These are phyloP conservation scores for Beauveria sp. DNA, from an alignment of 2,329 filamentous ascomycete genomes.

Conservation along the genomic window DNA sequence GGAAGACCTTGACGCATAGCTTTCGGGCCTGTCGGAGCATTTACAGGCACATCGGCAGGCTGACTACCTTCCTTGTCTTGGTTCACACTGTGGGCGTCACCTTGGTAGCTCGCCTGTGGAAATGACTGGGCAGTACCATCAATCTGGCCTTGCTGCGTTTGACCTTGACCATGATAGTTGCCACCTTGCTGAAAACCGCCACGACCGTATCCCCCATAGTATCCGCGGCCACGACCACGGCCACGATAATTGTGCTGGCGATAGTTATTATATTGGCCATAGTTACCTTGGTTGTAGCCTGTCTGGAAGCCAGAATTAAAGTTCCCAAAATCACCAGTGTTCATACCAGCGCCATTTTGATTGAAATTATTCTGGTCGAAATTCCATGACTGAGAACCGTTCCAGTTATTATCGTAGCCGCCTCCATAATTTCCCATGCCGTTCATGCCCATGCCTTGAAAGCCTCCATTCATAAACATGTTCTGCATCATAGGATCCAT, in stretches of 20 bases:
- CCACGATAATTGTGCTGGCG: conserved; percentile 58
- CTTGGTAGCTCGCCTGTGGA: conserved; percentile 21
- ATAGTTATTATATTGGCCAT: conserved; percentile 77
- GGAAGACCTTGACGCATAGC: conserved; percentile 87
- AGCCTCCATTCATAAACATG: conserved; percentile 73
- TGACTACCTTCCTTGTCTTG: conserved; percentile 7
- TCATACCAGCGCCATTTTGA: conserved; percentile 76
- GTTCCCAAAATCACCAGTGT: conserved; percentile 71
- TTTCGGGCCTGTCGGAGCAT: conserved; percentile 85
- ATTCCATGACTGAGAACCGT: conserved; percentile 76
- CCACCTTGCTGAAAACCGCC: conserved; percentile 44
- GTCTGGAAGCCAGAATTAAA: conserved; percentile 71
- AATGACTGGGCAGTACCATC: not conserved
- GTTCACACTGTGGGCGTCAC: conserved; percentile 5
- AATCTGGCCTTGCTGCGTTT: conserved; percentile 16
- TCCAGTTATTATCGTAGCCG: conserved; percentile 69
- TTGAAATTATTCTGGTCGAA: conserved; percentile 84
- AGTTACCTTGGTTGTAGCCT: conserved; percentile 79
- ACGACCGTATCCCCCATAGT: conserved; percentile 48
- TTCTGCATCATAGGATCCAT: conserved; percentile 79
- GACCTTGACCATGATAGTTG: conserved; percentile 28
- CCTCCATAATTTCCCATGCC: conserved; percentile 71
- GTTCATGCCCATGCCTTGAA: conserved; percentile 69
- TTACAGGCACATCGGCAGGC: conserved; percentile 38
- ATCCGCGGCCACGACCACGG: conserved; percentile 59